Conservation (phyloP, 192 early-diverging fungal genomes). For the Lunasporangiospora selenospora region DNA sequence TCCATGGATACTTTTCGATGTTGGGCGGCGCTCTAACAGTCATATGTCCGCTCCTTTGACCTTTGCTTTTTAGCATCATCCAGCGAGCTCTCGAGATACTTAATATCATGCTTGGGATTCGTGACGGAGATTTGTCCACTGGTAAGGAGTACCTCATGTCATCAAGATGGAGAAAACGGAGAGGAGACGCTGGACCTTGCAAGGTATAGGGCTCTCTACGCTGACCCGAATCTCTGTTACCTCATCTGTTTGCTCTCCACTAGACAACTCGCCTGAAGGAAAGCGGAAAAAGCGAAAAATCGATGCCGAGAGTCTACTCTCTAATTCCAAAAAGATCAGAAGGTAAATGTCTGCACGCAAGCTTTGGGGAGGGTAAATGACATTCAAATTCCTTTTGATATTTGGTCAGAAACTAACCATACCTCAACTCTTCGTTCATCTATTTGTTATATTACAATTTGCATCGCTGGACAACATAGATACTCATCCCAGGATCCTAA, state of each 20-base stretch:
- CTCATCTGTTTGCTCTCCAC: too few relatives aligned
- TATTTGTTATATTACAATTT: too few relatives aligned
- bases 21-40: neutral
- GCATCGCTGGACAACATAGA: conserved; percentile 13
- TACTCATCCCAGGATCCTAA: conserved; percentile 31
- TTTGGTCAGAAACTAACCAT: too few relatives aligned
- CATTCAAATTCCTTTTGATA: too few relatives aligned
- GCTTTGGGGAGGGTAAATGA: too few relatives aligned
- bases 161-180: too few relatives aligned
- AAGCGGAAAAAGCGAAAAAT: conserved; percentile 46
- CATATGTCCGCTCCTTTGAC: neutral
- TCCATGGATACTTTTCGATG: too few relatives aligned
- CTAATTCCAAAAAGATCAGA: conserved; percentile 45
- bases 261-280: conserved; percentile 29
- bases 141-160: conserved; percentile 4
- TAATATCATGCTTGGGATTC: conserved; percentile 15
- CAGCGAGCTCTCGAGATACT: conserved; percentile 24
- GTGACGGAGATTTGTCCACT: conserved; percentile 18
- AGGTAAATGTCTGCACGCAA: too few relatives aligned
- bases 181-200: too few relatives aligned
- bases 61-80: conserved; percentile 13
- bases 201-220: too few relatives aligned
- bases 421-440: too few relatives aligned
- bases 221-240: too few relatives aligned
- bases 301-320: conserved; percentile 36